Evolutionary conservation across 1,139 yeast genomes (phyloP), one percentile per base, ranked within the genome.

Genomic region (Yamadazyma spencermartinsiae): DNA sequence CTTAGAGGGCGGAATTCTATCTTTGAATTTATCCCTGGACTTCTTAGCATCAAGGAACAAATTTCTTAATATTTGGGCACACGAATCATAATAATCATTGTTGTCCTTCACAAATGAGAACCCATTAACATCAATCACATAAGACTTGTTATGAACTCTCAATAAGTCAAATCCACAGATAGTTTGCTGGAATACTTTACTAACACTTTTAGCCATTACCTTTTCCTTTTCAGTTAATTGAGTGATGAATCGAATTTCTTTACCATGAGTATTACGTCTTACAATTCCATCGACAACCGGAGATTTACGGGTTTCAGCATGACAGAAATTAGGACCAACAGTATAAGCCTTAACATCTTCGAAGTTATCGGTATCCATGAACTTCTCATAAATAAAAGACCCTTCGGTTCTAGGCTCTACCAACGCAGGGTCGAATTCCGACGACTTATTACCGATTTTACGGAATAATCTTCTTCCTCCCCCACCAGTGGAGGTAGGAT

Each of bases 201-300:
- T 79, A 19, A 94, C 89, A 46, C 76, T 80, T 33, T 74, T 64
- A 1, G 99, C 98, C 79, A 90, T 89, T 25, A 64, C 65, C 40
- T 76, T 82, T 59, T 94, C 99, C 35, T 78, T 84, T 2, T 74
- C 79, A 2, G 86, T 68, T 37, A 94, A 70, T 48, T 85, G 82
- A 1, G 98, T 92, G 27, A 92, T 77, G 56, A 85, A 94, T 49
- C 99, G 74, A 34, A 94, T 83, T 63, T 94, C 99, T 60, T 94
- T 94, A 37, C 99, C 99, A 53, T 90, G 96, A 1, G 98, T 90
- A 58, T 94, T 94, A 61, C 99, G 79, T 56, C 98, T 77, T 18
- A 94, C 99, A 40, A 94, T 86, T 36, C 99, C 99, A 65, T 94
- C 99, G 12, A 94, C 98, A 2, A 94, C 98, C 0, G 99, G 99